A percentile compares a stretch with the other conserved stretches of the same genome.
These are phyloP conservation scores for Hansenula anomala DNA, from an alignment of 1,139 yeast genomes.

Conservation along the genomic window DNA sequence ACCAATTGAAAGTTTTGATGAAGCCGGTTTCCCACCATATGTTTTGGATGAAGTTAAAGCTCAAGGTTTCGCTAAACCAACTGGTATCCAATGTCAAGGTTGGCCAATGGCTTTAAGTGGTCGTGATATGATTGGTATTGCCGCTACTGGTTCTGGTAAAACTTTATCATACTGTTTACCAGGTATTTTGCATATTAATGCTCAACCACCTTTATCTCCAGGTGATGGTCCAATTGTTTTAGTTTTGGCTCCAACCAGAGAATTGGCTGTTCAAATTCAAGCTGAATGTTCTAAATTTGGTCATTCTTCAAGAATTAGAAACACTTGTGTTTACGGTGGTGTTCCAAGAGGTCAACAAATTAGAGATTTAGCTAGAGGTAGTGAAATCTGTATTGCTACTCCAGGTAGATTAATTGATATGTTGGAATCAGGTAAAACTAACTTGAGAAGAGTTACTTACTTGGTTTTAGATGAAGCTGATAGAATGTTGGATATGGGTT, in stretches of 20 bases:
- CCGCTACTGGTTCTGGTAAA: conserved; percentile 98
- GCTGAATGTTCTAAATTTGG: conserved; percentile 95
- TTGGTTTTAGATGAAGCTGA: conserved; percentile 96
- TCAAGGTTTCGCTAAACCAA: conserved; percentile 91
- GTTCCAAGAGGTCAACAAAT: conserved; percentile 97
- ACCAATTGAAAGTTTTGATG: conserved; percentile 90
- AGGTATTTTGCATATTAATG: conserved; percentile 94
- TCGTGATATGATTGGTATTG: conserved; percentile 98
- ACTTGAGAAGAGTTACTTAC: conserved; percentile 93
- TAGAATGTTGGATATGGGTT: conserved; percentile 96
- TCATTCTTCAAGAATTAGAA: conserved; percentile 84
- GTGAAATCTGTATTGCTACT: conserved; percentile 92
- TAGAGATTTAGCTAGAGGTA: conserved; percentile 92
- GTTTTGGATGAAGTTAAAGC: conserved; percentile 85
- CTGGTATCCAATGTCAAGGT: conserved; percentile 98
- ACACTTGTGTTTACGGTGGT: conserved; percentile 99
- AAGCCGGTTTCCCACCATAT: conserved; percentile 95
- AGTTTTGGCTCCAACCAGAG: conserved; percentile 98
- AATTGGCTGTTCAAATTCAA: conserved; percentile 96
- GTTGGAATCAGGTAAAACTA: conserved; percentile 93
- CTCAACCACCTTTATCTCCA: conserved; percentile 86
- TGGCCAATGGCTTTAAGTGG: conserved; percentile 99
- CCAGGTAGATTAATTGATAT: conserved; percentile 98
- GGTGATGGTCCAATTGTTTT: conserved; percentile 98
- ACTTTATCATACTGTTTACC: conserved; percentile 96